Evolutionary conservation across 805 yeast genomes (phyloP).

Genomic region (Cyberlindnera bimundalis): DNA sequence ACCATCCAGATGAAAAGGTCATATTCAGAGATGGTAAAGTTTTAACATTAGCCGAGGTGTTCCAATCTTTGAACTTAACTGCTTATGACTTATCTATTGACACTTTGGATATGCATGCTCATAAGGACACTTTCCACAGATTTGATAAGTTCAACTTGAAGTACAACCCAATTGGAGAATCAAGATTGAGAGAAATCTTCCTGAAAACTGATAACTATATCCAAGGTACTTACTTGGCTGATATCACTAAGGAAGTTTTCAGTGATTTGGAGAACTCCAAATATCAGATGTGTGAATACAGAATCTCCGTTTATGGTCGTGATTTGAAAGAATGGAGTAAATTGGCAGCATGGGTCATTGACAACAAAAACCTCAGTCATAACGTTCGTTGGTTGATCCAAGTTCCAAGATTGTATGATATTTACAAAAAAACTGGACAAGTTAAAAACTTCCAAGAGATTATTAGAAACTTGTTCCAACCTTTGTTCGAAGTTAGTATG

Average conservation of each 20-base stretch:
- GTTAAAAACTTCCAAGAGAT: conserved; percentile 74
- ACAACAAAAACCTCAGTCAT: conserved; percentile 84
- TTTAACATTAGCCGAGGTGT: conserved; percentile 83
- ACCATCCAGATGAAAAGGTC: conserved; percentile 81
- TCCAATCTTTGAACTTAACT: conserved; percentile 82
- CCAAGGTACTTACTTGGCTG: conserved; percentile 86
- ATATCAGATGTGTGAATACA: conserved; percentile 95
- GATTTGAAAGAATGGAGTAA: conserved; percentile 91
- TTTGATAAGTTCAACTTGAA: conserved; percentile 96
- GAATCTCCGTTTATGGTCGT: conserved; percentile 94
- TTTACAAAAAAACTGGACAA: conserved; percentile 74
- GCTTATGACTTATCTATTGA: conserved; percentile 96
- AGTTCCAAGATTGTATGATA: conserved; percentile 88
- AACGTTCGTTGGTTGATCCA: conserved; percentile 97
- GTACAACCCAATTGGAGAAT: conserved; percentile 97
- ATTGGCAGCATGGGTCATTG: conserved; percentile 91
- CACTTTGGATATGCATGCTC: conserved; percentile 99
- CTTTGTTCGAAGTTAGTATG: conserved; percentile 84
- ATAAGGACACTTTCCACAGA: conserved; percentile 95
- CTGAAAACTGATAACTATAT: conserved; percentile 93
- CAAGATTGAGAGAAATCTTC: conserved; percentile 93
- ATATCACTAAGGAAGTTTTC: conserved; percentile 86
- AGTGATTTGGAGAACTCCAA: conserved; percentile 93
- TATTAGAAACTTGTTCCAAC: conserved; percentile 74
- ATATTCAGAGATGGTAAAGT: conserved; percentile 90